Conservation (phyloP, 129 eudicot species). For the Sambucus nigra region DNA sequence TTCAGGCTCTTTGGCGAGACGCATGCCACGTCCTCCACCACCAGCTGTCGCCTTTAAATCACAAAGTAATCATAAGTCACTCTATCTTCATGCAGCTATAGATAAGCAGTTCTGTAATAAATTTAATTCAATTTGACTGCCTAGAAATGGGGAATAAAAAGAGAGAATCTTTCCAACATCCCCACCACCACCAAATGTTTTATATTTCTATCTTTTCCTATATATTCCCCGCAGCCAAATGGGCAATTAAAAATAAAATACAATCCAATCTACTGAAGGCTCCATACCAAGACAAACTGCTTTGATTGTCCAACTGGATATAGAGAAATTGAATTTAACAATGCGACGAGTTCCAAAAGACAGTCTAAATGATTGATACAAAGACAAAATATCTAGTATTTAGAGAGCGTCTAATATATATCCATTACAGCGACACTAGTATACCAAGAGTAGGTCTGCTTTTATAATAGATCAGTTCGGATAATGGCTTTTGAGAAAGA, state of each 20-base stretch:
- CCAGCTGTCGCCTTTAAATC: slow-evolving; percentile 92
- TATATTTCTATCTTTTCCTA: neutral
- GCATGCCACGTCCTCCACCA: slow-evolving; percentile 99
- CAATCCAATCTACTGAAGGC: neutral
- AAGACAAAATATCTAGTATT: no score
- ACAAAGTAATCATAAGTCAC: slow-evolving; percentile 12
- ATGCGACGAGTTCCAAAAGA: no score
- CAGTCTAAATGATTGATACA: no score
- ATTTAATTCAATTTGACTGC: neutral
- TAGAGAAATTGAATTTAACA: no score
- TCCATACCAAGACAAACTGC: neutral
- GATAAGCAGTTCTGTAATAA: neutral
- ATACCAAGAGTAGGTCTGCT: no score
- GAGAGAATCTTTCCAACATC: neutral
- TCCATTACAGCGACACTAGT: no score
- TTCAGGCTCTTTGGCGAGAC: slow-evolving; percentile 92
- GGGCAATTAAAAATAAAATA: neutral
- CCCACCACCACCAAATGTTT: neutral
- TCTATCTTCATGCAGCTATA: no score
- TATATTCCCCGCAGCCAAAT: neutral
- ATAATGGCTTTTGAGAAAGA: no score
- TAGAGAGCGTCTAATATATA: no score
- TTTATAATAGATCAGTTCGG: no score
- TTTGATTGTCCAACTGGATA: neutral
- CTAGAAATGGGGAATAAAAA: neutral